Evolutionary conservation across 441 rosid species (phyloP).

Genomic region (Melastoma candidum): DNA sequence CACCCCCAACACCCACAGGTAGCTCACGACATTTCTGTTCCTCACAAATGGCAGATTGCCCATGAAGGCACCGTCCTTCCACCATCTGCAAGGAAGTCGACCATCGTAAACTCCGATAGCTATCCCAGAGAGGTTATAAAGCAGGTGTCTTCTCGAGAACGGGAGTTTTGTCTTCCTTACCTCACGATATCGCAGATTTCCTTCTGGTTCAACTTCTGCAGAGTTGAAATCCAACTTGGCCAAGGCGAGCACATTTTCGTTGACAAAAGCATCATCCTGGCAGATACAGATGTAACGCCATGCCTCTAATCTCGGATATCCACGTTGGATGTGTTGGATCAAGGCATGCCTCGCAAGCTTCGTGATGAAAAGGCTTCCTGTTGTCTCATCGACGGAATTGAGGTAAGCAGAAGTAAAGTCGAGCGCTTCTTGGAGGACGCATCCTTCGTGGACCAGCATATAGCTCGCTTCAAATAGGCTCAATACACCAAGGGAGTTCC

Average conservation of each 20-base stretch:
- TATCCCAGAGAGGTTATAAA: too few relatives aligned
- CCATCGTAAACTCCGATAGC: too few relatives aligned
- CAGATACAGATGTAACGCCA: constrained; percentile 10
- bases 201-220: constrained; percentile 19
- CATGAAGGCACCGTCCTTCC: constrained; percentile 22
- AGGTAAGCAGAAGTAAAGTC: constrained; percentile 15
- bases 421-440: constrained; percentile 20
- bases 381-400: background rate
- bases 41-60: constrained; percentile 30
- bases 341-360: constrained; percentile 3
- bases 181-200: constrained; percentile 10
- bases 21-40: constrained; percentile 32
- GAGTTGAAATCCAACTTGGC: constrained; percentile 23
- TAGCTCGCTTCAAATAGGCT: constrained; percentile 22
- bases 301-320: constrained; percentile 10
- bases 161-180: background rate
- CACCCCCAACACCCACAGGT: constrained; percentile 36
- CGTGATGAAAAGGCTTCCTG: background rate
- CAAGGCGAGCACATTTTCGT: constrained; percentile 7
- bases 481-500: constrained; percentile 14
- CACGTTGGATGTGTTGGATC: constrained; percentile 5
- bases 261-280: constrained; percentile 1
- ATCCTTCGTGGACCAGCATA: constrained; percentile 17
- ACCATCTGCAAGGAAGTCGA: constrained; percentile 29
- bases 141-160: too few relatives aligned